A percentile compares a stretch with the other conserved stretches of the same genome.
These are phyloP conservation scores for Podaxis sp. DNA, from an alignment of 768 basidiomycete genomes.

Conservation along the genomic window DNA sequence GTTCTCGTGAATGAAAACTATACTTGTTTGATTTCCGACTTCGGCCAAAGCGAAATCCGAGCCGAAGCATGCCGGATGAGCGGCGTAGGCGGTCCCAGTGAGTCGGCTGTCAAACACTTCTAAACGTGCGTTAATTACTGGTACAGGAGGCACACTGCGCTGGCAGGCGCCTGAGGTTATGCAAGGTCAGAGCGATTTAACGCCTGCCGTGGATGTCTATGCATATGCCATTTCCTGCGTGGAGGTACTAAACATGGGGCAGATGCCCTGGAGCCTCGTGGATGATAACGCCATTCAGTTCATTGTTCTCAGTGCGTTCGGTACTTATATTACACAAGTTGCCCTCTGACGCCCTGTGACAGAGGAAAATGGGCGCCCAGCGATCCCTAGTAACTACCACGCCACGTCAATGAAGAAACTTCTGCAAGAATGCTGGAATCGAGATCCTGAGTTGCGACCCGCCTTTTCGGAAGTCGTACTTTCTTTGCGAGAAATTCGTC, in stretches of 20 bases:
- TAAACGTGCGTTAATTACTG: background rate
- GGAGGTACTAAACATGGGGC: conserved; percentile 66
- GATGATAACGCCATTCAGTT: conserved; percentile 51
- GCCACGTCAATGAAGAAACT: conserved; percentile 43
- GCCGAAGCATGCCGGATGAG: conserved; percentile 66
- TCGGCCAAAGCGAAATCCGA: conserved; percentile 82
- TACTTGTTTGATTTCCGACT: conserved; percentile 76
- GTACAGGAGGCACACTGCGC: conserved; percentile 57
- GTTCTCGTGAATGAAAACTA: conserved; percentile 69
- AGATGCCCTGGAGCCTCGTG: conserved; percentile 54
- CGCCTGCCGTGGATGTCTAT: conserved; percentile 63
- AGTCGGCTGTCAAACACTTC: conserved; percentile 20
- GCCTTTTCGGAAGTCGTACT: conserved; percentile 49
- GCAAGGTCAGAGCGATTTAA: conserved; percentile 44
- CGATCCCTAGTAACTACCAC: conserved; percentile 41
- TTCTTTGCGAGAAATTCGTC: conserved; percentile 46
- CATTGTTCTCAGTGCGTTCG: conserved; percentile 49
- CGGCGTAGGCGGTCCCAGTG: conserved; percentile 45
- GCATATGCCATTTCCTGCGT: conserved; percentile 67
- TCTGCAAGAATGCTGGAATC: conserved; percentile 57
- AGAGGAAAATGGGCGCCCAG: conserved; percentile 53
- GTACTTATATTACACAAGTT: background rate
- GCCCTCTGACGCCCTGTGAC: conserved; percentile 16
- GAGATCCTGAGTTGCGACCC: conserved; percentile 48
- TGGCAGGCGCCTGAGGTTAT: conserved; percentile 77